phyloP scores from a whole-genome alignment of 345 rosid genomes.

The Euclidium syriacum region DNA sequence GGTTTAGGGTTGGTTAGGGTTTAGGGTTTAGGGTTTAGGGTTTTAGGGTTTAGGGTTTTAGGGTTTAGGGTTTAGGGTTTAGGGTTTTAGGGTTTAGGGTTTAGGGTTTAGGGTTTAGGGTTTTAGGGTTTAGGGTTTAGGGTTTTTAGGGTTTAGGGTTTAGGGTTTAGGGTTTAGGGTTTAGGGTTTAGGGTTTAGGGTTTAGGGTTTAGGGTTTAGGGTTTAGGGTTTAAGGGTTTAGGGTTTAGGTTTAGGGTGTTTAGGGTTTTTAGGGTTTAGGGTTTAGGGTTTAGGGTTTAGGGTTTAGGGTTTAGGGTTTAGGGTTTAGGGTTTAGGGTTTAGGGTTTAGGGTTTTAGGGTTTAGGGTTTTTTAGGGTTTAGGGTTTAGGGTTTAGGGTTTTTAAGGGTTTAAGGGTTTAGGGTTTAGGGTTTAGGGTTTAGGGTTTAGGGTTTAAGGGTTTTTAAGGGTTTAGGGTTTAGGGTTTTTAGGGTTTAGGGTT shows the following conservation, averaged over 20 bases:
- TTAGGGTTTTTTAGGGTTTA: too few relatives aligned
- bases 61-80: too few relatives aligned
- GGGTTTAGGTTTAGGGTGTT: neutral
- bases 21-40: too few relatives aligned
- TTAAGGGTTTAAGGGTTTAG: too few relatives aligned
- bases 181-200: conserved; percentile 1
- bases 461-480: too few relatives aligned
- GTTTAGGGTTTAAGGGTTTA: conserved; percentile 25
- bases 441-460: too few relatives aligned
- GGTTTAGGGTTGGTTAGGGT: too few relatives aligned
- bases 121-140: conserved; percentile 19
- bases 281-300: conserved; percentile 17
- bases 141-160: conserved; percentile 15
- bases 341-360: conserved; percentile 20
- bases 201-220: conserved; percentile 20
- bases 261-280: conserved; percentile 21
- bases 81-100: too few relatives aligned
- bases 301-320: conserved; percentile 21
- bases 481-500: too few relatives aligned
- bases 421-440: too few relatives aligned
- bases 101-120: neutral
- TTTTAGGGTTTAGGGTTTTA: too few relatives aligned
- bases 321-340: conserved; percentile 24
- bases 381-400: too few relatives aligned
- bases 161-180: neutral